A percentile compares a stretch with the other conserved stretches of the same genome.
phyloP scores from a whole-genome alignment of 257 asterid genomes.

The Coffea eugenioides region DNA sequence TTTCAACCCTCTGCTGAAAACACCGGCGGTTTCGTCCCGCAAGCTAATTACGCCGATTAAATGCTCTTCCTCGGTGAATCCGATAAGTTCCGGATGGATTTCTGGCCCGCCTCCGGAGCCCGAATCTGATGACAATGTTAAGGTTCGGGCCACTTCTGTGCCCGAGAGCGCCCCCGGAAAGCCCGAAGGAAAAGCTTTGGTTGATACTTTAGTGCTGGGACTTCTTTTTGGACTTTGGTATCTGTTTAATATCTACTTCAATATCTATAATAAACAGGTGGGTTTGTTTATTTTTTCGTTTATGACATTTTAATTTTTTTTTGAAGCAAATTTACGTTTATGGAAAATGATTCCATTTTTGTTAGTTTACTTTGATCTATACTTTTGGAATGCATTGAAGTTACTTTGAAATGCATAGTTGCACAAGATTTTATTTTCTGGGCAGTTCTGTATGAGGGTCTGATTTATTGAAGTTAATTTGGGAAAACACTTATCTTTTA shows the following conservation, averaged over 20 bases:
- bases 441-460: too few species aligned
- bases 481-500: too few species aligned
- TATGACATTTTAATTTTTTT: background rate
- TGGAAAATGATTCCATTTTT: background rate
- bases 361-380: background rate
- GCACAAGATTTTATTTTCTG: too few species aligned
- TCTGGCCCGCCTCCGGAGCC: slow-evolving; percentile 28
- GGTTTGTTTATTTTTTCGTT: background rate
- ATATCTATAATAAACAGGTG: slow-evolving; percentile 94
- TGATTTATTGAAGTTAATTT: too few species aligned
- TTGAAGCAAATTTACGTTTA: background rate
- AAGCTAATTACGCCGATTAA: slow-evolving; percentile 25
- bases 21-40: slow-evolving; percentile 5
- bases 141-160: slow-evolving; percentile 45
- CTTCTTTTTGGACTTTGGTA: slow-evolving; percentile 87
- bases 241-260: slow-evolving; percentile 89
- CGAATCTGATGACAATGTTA: slow-evolving; percentile 29
- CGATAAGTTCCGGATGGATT: slow-evolving; percentile 53
- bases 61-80: slow-evolving; percentile 37
- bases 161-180: slow-evolving; percentile 55
- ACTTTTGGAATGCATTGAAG: background rate
- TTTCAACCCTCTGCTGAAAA: slow-evolving; percentile 14
- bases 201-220: slow-evolving; percentile 74
- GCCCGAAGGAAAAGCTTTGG: slow-evolving; percentile 44
- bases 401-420: too few species aligned